phyloP scores from a whole-genome alignment of 2,329 filamentous ascomycete genomes.

The Diaporthe vexans region DNA sequence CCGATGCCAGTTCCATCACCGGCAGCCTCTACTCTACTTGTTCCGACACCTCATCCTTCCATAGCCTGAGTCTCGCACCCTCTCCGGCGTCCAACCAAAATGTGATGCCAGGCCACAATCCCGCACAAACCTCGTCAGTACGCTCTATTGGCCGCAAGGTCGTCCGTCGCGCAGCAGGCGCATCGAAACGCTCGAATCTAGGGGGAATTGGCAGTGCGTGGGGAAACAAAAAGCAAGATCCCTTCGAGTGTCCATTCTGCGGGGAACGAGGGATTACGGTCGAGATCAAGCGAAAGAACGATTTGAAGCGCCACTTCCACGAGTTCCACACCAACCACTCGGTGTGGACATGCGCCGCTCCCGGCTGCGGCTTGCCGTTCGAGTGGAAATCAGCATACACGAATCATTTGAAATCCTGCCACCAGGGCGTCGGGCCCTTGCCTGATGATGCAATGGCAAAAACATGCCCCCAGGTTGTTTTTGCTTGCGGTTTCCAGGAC shows the following conservation, averaged over 20 bases:
- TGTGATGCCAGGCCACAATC: constrained; percentile 45
- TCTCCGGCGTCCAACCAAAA: constrained; percentile 41
- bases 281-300: constrained; percentile 62
- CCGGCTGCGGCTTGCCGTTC: constrained; percentile 59
- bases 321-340: constrained; percentile 63
- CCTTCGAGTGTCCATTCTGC: constrained; percentile 55
- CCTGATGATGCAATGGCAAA: constrained; percentile 57
- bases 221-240: constrained; percentile 42
- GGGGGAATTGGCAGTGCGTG: constrained; percentile 41
- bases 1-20: constrained; percentile 56
- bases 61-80: constrained; percentile 41
- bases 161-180: constrained; percentile 40
- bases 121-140: constrained; percentile 38
- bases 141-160: constrained; percentile 41
- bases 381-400: constrained; percentile 65
- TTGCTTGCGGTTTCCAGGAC: constrained; percentile 63
- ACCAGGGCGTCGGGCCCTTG: constrained; percentile 54
- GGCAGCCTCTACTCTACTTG: constrained; percentile 57
- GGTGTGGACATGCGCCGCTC: constrained; percentile 61
- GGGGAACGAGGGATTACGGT: constrained; percentile 56
- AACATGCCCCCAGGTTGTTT: constrained; percentile 62
- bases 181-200: constrained; percentile 41
- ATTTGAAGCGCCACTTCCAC: constrained; percentile 63
- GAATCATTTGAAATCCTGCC: constrained; percentile 60
- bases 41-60: constrained; percentile 42